Percentiles rank a stretch among this genome's conserved stretches.
Conservation (phyloP, 176 grass and related monocot genomes). For the Triticum aestivum region IWGSC_CS_RefSeq_v2.1 NC_057799.1:507957780-507958279, state of each 20-base stretch:
- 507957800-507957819: neutral
- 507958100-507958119: constrained; percentile 15
- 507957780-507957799: constrained; percentile 38
- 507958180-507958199: neutral
- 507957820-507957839: neutral
- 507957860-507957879: neutral
- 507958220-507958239: neutral
- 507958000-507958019: constrained; percentile 22
- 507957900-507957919: constrained; percentile 1
- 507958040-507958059: too few species aligned
- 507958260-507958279: neutral
- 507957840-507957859: neutral
- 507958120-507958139: constrained; percentile 2
- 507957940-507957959: constrained; percentile 23
- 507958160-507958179: neutral
- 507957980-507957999: neutral
- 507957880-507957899: constrained; percentile 21
- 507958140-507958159: neutral
- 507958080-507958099: neutral
- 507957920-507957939: too few species aligned
- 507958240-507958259: neutral
- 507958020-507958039: neutral
- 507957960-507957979: neutral
- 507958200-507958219: neutral
- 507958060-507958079: too few species aligned